Base-by-base conservation (phyloP, 1,139 yeast species). In the Saccharomyces hybrid region DNA sequence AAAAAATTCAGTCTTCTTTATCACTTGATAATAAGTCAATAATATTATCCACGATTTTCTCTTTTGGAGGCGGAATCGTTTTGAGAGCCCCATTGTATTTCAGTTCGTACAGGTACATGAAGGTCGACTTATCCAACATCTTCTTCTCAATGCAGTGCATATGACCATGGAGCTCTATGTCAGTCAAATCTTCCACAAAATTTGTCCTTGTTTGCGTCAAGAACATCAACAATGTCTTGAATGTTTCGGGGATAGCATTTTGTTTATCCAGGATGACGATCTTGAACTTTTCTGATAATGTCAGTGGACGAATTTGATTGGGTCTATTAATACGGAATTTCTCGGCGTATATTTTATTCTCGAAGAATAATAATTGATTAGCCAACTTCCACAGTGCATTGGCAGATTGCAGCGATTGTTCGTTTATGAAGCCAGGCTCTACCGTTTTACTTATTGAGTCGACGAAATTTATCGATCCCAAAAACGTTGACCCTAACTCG, bases 121-220 rank as follows among this genome's bases (percentile, higher is more conserved):
- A 61, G 11, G 63, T 57, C 38, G 59, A 55, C 9, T 56, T 51
- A 29, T 56, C 62, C 23, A 62, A 51, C 64, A 60, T 60, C 42
- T 51, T 59, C 27, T 56, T 59, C 28, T 51, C 50, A n/a, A 58
- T 49, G 51, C 64, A 62, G 25, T 51, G 55, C 27, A 59, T 56
- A 27, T 55, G 51, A 25, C 50, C 48, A 23, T 57, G 49, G 31
- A 48, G 55, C 7, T 53, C 53, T 5, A 56, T 58, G 1, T 57
- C 56, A 5, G 56, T 59, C 23, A 60, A 52, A n/a, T 51, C 51
- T 3, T 52, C 48, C 13, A 59, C 60, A 38, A 61, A 57, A 34
- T 59, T 61, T 2, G 58, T 54, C 20, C 54, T 53, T 3, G 61
- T 54, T 28, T 51, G 57, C 3, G 59, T 53, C 34, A 51, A 48